Evolutionary conservation across 257 asterid genomes (phyloP).

Genomic region (Jaltomata sinuosa): DNA sequence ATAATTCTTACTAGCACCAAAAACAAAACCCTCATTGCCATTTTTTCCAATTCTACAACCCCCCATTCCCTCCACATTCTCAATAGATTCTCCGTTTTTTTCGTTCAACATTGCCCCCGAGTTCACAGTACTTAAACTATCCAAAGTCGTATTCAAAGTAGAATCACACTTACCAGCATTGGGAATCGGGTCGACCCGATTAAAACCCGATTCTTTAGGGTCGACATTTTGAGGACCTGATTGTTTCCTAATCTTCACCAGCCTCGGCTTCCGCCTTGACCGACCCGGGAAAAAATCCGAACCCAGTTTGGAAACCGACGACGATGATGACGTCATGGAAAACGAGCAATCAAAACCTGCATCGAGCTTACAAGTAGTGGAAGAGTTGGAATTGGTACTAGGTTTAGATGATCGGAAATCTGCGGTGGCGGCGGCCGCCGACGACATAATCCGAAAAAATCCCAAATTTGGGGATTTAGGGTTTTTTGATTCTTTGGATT

Average conservation of each 20-base stretch:
- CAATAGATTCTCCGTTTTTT: neutral
- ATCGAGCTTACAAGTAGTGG: neutral
- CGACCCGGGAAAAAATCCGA: slow-evolving; percentile 16
- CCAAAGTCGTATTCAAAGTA: slow-evolving; percentile 9
- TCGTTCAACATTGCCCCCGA: neutral
- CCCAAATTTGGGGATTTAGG: neutral
- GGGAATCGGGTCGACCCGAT: neutral
- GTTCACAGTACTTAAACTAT: slow-evolving; percentile 7
- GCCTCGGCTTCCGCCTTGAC: slow-evolving; percentile 49
- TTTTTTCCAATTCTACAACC: neutral
- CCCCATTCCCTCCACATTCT: neutral
- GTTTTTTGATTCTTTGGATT: neutral
- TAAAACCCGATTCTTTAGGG: slow-evolving; percentile 17
- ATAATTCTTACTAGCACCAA: slow-evolving; percentile 19
- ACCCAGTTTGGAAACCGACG: neutral
- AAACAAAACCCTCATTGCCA: slow-evolving; percentile 16
- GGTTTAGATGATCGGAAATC: slow-evolving; percentile 11
- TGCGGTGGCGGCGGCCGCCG: neutral
- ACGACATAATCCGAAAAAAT: neutral
- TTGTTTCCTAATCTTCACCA: slow-evolving; percentile 37
- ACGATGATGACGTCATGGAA: neutral
- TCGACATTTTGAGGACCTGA: slow-evolving; percentile 15
- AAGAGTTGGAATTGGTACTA: slow-evolving; percentile 7
- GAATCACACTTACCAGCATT: slow-evolving; percentile 3
- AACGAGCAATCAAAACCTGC: slow-evolving; percentile 14